These are phyloP conservation scores for Candida sojae DNA, from an alignment of 1,139 yeast genomes.

Conservation along the genomic window DNA sequence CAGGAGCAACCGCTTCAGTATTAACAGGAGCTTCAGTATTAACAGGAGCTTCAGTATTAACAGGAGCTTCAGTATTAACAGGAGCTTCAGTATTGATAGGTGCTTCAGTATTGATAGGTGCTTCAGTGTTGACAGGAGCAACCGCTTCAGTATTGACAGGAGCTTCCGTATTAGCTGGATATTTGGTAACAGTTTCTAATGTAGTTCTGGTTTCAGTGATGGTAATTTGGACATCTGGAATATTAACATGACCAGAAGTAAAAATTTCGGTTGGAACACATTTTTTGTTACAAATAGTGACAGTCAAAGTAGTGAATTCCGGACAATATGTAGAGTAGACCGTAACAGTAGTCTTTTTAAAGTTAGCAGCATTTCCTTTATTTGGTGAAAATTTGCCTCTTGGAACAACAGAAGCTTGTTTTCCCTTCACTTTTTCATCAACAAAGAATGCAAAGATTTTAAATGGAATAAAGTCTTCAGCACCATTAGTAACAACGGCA, in stretches of 20 bases:
- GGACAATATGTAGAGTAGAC: constrained; percentile 11
- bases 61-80: neutral
- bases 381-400: neutral
- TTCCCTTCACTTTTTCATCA: neutral
- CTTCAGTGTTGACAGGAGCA: neutral
- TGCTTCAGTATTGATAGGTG: neutral
- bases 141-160: neutral
- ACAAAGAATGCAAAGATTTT: constrained; percentile 17
- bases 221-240: neutral
- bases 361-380: neutral
- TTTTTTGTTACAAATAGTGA: constrained; percentile 10
- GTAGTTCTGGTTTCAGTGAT: neutral
- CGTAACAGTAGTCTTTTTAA: constrained; percentile 7
- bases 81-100: neutral
- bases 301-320: constrained; percentile 12
- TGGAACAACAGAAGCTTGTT: neutral
- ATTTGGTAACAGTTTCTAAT: neutral
- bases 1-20: too few species aligned
- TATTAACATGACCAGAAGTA: constrained; percentile 5
- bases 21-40: neutral
- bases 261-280: constrained; percentile 6
- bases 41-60: too few species aligned
- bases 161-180: neutral
- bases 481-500: constrained; percentile 22
- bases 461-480: constrained; percentile 22